Evolutionary conservation across 495 filamentous ascomycete genomes (phyloP), one percentile per base, ranked within the genome.

Genomic region (Xylaria cubensis): DNA sequence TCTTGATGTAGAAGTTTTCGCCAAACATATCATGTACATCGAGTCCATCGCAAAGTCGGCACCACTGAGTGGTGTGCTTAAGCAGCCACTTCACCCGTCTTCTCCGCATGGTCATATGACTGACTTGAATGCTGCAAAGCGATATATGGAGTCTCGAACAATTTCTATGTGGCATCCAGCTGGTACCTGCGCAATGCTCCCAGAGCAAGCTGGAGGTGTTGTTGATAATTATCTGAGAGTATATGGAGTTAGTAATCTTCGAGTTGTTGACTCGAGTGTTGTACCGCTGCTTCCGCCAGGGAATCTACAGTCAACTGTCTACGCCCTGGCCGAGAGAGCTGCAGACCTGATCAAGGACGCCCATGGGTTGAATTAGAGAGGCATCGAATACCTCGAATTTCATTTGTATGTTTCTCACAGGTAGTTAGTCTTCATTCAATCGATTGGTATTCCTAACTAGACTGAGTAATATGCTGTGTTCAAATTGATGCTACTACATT

Each of bases 1-100:
- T 0, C 76, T 86, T n/a, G 90, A 91, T 71, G 8, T 84, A 42
- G 81, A 86, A 64, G 77, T 87, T 19, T 80, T 86, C 32, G 83
- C 82, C 17, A 81, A 64, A 1, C 72, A 76, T n/a, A 39, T 74
- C 17, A 64, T 64, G 19, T 73, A 73, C 32, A 17, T 76, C 4
- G 42, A 68, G 15, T 7, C 42, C 4, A 50, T 76, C 26, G 70
- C 65, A 3, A n/a, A 8, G 4, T 72, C 72, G 0, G 17, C 69
- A 7, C 70, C 70, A 12, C 50, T 76, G 2, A 48, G 56, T 17
- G 50, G 19, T 24, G 17, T 69, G 15, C 46, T 74, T 39, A 74
- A 64, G 21, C 46, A 67, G 34, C 53, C 67, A 3, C 56, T 72
- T 8, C 32, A 69, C 12, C 65, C 65, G 6, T 39, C 36, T 4